Base-by-base conservation (phyloP, 257 asterid species). In the Solanum chiquidenum region DNA sequence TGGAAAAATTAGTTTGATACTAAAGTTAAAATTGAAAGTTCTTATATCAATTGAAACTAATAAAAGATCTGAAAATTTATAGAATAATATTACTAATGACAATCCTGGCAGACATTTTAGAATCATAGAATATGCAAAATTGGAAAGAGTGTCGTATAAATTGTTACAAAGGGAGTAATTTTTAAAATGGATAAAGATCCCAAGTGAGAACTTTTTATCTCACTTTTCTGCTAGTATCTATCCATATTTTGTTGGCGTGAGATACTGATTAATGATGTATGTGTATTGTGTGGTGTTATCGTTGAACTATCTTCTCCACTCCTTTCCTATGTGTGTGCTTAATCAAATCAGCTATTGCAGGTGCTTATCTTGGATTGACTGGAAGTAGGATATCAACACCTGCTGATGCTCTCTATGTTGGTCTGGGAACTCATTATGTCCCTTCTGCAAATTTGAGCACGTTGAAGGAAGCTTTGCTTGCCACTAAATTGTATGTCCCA, bases 291-390 rank as follows among this genome's bases (percentile, higher is more conserved):
- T 44, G 85, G 68, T 75, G 66, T 80, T 23, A 23, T 80, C 5
- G 3, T 80, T 14, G 66, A 80, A 29, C 40, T 42, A 13, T 77
- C 84, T 77, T 77, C 66, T 27, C 40, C 27, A 14, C 37, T 80
- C 68, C 68, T 27, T 46, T 49, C 18, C 68, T 27, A 80, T 44
- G 40, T 44, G 66, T 29, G 52, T 80, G 40, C 18, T 80, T 55
- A 25, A 42, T 27, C 72, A 14, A 20, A 31, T 60, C 12, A 35
- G 18, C 68, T 58, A 62, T 89, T 94, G 88, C 95, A 97, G 99
- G 99, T 92, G 94, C 96, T 84, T 97, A 95, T 90, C 98, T 97
- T 90, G 99, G 98, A 91, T 91, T 97, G 91, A 97, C 99, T 68
- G 99, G 99, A 82, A 92, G 88, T 91, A 93, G 98, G 89, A 86